Base-by-base conservation (phyloP, 371 early-diverging fungal species). In the Apophysomyces ossiformis region DNA sequence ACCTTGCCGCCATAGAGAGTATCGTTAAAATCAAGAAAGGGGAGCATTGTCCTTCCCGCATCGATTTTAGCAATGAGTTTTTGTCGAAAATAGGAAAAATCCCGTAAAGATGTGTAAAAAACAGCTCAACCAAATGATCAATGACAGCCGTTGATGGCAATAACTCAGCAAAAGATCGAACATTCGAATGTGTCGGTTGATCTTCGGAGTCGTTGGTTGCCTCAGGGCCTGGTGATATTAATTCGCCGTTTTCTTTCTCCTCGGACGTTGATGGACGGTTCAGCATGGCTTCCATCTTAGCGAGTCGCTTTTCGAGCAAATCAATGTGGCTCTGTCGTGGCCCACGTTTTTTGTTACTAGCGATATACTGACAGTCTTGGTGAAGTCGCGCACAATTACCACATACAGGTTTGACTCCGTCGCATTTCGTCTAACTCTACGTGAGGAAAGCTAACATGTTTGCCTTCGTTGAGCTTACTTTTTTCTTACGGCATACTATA, bases 271-370 rank as follows among this genome's bases (percentile, higher is more conserved):
- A 4, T 7, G 6, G 21, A 7, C 21, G 54, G 21, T n/a, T 50
- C 8, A 50, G 21, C 54, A 50, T 50, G 21, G 54, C 54, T 21
- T 50, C 54, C 54, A 50, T 50, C 54, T 50, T 50, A 6, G 54
- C 16, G 2, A 50, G 54, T 21, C 54, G 16, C 21, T 21, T 50
- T 50, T 50, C 54, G 21, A 50, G 54, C 54, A 50, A 50, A 21
- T 41, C 43, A 8, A 50, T 50, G 54, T 50, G 54, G 21, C 54
- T 50, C 54, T 50, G 54, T 5, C 54, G n/a, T 50, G 54, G 54
- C 9, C 54, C 54, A 50, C 54, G 54, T 21, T 50, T 50, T 26
- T 50, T 50, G 21, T 50, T 50, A 21, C 54, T 50, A 9, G 54
- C 54, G 21, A 50, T 50, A 21, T 50, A 50, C 21, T 21, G 54